Evolutionary conservation across 768 basidiomycete genomes (phyloP), one percentile per base, ranked within the genome.

Genomic region (Leccinum barrowsii): DNA sequence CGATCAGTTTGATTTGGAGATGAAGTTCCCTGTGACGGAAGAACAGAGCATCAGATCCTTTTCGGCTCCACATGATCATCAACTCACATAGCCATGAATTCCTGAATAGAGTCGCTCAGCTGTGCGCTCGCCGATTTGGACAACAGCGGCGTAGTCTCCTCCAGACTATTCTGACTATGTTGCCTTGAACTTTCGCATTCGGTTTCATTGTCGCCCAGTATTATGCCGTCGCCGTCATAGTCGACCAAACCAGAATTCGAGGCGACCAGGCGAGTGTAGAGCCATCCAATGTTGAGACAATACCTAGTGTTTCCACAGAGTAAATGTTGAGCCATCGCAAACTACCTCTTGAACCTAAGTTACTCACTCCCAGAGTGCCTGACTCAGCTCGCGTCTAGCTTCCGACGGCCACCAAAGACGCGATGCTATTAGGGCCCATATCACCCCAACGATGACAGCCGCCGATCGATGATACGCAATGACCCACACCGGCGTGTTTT

Each of bases 331-430:
- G 40, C n/a, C 7, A 42, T 42, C n/a, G 52, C 26, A 1, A 32
- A 12, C 24, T 17, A n/a, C 1, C n/a, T 12, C 1, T 22, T 4
- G 1, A 44, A 1, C 0, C 8, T 7, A 21, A 44, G 11, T n/a
- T 5, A 55, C 86, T 61, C 57, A 96, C 93, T 98, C 94, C 76
- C 92, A 88, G 5, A 98, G 79, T 0, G 85, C 87, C 60, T 85
- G 86, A 50, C 87, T 85, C 4, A 99, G 77, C 72, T 98, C 96
- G 42, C 90, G 78, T 49, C 96, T 78, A 0, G 97, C 97, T 67
- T 97, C 95, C 8, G 90, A 84, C 1, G 97, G 97, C 96, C 95
- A 98, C 90, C 94, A 94, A 61, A 89, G 88, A 50, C 92, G 78
- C 5, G 92, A 94, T 21, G 97, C 85, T 51, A 98, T 74, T 3